These are phyloP conservation scores for Globisporangium ultimum DNA, from an alignment of 352 stramenopile species.

Conservation along the genomic window DNA sequence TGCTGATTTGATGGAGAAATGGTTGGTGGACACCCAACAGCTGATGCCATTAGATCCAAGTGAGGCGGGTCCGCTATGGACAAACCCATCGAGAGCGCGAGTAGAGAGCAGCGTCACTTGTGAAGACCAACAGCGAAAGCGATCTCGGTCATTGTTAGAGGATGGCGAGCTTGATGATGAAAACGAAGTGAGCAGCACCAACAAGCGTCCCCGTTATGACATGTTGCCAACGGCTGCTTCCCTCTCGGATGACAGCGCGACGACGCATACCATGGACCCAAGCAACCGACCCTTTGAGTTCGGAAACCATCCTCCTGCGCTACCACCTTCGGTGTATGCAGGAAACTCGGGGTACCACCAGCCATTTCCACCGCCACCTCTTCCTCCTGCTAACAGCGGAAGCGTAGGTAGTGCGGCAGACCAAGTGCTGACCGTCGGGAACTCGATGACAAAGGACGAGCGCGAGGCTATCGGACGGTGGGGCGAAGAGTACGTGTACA, in stretches of 20 bases:
- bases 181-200: slow-evolving; percentile 15
- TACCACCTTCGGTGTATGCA: too few species aligned
- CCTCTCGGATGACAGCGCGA: too few species aligned
- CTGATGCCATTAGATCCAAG: slow-evolving; percentile 37
- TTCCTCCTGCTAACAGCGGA: not conserved
- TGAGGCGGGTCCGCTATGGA: slow-evolving; percentile 32
- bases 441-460: slow-evolving; percentile 74
- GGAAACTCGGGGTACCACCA: slow-evolving; percentile 6
- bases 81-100: slow-evolving; percentile 1
- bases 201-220: slow-evolving; percentile 2
- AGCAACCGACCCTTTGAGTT: not conserved
- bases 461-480: slow-evolving; percentile 75
- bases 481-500: slow-evolving; percentile 80
- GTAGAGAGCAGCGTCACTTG: not conserved
- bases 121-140: not conserved
- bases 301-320: not conserved
- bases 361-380: not conserved
- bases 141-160: slow-evolving; percentile 28
- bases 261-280: too few species aligned
- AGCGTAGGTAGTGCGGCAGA: not conserved
- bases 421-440: slow-evolving; percentile 24
- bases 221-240: too few species aligned
- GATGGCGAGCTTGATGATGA: slow-evolving; percentile 52
- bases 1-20: slow-evolving; percentile 31
- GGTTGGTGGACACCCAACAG: slow-evolving; percentile 60